A percentile compares a stretch with the other conserved stretches of the same genome.
Evolutionary conservation across 2,329 filamentous ascomycete genomes (phyloP).

Genomic region (Phialophora tarda): DNA sequence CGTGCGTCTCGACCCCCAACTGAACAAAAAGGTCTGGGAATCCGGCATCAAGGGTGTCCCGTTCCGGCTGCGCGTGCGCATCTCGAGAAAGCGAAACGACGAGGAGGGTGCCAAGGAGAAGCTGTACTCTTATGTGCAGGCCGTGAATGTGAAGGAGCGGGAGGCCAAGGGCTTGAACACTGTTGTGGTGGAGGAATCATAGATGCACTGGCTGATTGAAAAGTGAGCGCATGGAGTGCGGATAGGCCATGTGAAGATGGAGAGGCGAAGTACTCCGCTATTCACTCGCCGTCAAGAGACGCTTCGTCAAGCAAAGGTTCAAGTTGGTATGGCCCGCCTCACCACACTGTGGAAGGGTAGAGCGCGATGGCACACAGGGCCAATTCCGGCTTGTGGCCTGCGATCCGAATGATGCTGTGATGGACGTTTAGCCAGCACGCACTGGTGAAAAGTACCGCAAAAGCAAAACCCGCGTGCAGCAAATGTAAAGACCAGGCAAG

Average conservation of each 20-base stretch:
- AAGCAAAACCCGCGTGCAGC: background rate
- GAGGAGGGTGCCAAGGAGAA: conserved; percentile 99
- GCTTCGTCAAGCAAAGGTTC: background rate
- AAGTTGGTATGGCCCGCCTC: background rate
- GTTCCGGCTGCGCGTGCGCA: conserved; percentile 95
- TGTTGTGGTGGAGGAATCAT: conserved; percentile 75
- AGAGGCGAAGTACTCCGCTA: background rate
- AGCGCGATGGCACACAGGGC: background rate
- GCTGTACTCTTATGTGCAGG: conserved; percentile 99
- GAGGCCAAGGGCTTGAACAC: conserved; percentile 97
- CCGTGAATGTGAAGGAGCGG: conserved; percentile 87
- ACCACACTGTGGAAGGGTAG: background rate
- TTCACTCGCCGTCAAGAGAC: background rate
- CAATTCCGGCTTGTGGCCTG: background rate
- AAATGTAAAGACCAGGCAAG: background rate
- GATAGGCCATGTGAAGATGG: background rate
- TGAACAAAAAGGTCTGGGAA: conserved; percentile 99
- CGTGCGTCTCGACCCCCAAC: conserved; percentile 95
- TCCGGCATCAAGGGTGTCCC: conserved; percentile 98
- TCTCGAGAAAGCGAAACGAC: conserved; percentile 99
- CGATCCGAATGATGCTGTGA: background rate
- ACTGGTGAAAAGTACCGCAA: background rate
- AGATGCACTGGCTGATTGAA: conserved; percentile 37
- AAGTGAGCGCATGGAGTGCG: background rate
- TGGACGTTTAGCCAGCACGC: background rate